phyloP scores from a whole-genome alignment of 1,139 yeast species.

The Yamadazyma diospyri region DNA sequence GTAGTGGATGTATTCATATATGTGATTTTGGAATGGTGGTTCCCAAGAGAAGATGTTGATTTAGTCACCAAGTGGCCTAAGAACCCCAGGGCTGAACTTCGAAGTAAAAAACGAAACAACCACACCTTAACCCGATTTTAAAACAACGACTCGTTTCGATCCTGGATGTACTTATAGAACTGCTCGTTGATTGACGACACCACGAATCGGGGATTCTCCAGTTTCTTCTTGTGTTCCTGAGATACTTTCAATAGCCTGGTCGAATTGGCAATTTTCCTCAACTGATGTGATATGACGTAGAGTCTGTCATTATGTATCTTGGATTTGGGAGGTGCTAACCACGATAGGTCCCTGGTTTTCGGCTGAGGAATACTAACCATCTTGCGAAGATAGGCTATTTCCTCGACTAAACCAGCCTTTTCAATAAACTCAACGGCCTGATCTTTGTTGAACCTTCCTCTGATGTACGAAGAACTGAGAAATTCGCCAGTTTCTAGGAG shows the following conservation, averaged over 20 bases:
- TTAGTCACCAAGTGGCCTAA: conserved; percentile 75
- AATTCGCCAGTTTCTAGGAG: conserved; percentile 14
- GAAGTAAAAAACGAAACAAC: not conserved
- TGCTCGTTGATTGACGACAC: conserved; percentile 11
- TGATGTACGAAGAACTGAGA: conserved; percentile 11
- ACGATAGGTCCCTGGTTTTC: conserved; percentile 11
- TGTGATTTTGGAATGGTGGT: conserved; percentile 61
- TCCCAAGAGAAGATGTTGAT: conserved; percentile 70
- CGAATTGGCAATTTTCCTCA: conserved; percentile 16
- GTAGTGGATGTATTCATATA: conserved; percentile 73
- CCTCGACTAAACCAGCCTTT: conserved; percentile 32
- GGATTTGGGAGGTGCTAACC: conserved; percentile 18
- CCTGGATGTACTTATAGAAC: conserved; percentile 9
- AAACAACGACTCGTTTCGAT: conserved; percentile 8
- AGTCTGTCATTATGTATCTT: not conserved
- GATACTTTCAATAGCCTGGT: conserved; percentile 10
- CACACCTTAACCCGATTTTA: no score
- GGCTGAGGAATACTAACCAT: conserved; percentile 12
- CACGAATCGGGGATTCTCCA: conserved; percentile 17
- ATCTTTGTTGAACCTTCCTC: conserved; percentile 16
- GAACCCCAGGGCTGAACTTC: not conserved
- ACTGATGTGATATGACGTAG: conserved; percentile 13
- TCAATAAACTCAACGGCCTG: conserved; percentile 31
- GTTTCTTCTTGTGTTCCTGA: conserved; percentile 15
- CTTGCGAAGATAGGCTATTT: conserved; percentile 31